phyloP scores from a whole-genome alignment of 2,329 filamentous ascomycete genomes.

The Talaromyces sp. region DNA sequence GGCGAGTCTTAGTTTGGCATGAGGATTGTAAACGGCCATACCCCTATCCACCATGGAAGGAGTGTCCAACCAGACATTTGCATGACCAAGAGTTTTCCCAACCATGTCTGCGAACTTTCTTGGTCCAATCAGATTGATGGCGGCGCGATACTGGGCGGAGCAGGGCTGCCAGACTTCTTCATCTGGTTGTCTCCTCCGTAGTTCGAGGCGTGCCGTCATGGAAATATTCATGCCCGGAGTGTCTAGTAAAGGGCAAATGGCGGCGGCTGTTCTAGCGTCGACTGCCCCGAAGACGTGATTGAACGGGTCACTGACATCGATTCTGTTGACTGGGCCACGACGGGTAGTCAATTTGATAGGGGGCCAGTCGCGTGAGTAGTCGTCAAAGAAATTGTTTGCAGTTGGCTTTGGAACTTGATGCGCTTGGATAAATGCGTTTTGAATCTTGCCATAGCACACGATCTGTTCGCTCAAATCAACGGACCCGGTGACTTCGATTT shows the following conservation, averaged over 20 bases:
- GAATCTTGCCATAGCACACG: constrained; percentile 77
- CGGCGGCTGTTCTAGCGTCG: constrained; percentile 63
- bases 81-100: constrained; percentile 64
- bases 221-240: constrained; percentile 61
- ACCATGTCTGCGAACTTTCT: constrained; percentile 62
- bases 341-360: constrained; percentile 69
- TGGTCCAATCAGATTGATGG: constrained; percentile 77
- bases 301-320: constrained; percentile 71
- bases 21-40: constrained; percentile 73
- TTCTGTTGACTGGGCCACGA: constrained; percentile 58
- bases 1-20: constrained; percentile 52
- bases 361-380: constrained; percentile 60
- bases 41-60: constrained; percentile 66
- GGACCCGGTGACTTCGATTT: constrained; percentile 47
- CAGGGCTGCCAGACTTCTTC: constrained; percentile 63
- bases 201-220: constrained; percentile 67
- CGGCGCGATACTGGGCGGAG: constrained; percentile 61
- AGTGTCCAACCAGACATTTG: constrained; percentile 64
- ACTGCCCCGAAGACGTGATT: constrained; percentile 72
- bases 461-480: constrained; percentile 64
- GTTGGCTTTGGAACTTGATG: constrained; percentile 67
- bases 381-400: constrained; percentile 56
- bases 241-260: constrained; percentile 71
- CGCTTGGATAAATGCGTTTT: constrained; percentile 64
- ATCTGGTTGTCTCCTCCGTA: constrained; percentile 59